Conservation (phyloP, 495 filamentous ascomycete species). For the Neurospora sp. region DNA sequence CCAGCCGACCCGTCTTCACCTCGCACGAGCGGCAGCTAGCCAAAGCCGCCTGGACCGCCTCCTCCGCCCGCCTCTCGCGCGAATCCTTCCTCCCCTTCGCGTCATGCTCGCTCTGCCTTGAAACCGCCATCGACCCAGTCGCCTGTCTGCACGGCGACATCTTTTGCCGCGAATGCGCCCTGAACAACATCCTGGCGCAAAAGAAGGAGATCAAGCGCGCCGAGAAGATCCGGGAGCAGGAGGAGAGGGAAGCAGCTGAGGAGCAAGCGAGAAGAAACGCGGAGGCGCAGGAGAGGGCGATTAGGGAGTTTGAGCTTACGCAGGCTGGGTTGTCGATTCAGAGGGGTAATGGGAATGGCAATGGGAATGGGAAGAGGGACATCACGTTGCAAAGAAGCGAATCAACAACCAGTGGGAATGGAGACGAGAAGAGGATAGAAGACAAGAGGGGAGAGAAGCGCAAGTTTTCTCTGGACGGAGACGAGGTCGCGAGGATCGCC, state of each 20-base stretch:
- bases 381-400: constrained; percentile 1
- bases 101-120: constrained; percentile 81
- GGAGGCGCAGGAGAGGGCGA: constrained; percentile 47
- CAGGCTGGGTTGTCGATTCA: constrained; percentile 62
- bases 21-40: constrained; percentile 80
- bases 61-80: constrained; percentile 74
- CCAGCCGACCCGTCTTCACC: constrained; percentile 91
- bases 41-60: constrained; percentile 69
- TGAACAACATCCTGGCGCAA: constrained; percentile 82
- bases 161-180: constrained; percentile 94
- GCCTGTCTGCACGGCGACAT: constrained; percentile 68
- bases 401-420: not conserved
- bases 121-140: constrained; percentile 74
- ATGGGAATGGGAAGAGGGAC: constrained; percentile 20
- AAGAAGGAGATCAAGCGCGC: constrained; percentile 84
- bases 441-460: constrained; percentile 51
- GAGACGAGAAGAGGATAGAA: constrained; percentile 9
- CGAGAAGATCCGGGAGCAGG: constrained; percentile 55
- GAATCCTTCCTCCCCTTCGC: constrained; percentile 93
- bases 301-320: constrained; percentile 54
- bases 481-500: constrained; percentile 64
- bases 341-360: constrained; percentile 23
- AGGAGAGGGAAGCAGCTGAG: constrained; percentile 45
- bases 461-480: constrained; percentile 77
- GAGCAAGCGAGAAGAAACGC: constrained; percentile 42